Conservation (phyloP, 1,284 basidiomycete genomes). For the Malassezia psittaci region DNA sequence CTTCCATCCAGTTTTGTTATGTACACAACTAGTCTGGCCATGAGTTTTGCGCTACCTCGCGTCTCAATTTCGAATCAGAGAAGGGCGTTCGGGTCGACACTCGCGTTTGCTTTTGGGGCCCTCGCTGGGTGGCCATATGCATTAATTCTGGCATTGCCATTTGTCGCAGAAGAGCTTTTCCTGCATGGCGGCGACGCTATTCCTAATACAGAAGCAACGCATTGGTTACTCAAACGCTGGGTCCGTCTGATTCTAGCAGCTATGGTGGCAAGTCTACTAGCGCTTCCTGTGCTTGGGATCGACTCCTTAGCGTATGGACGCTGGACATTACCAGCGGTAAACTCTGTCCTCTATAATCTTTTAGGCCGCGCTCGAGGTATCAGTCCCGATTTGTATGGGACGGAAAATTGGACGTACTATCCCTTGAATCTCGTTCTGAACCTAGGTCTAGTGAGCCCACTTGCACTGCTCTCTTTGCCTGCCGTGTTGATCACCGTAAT, state of each 20-base stretch:
- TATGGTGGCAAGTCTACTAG: constrained; percentile 59
- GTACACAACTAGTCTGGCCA: constrained; percentile 76
- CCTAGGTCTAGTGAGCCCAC: constrained; percentile 74
- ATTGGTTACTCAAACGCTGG: constrained; percentile 51
- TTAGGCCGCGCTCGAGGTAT: constrained; percentile 57
- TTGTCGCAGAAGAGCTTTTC: constrained; percentile 81
- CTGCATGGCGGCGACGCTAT: constrained; percentile 55
- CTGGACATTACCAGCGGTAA: constrained; percentile 71
- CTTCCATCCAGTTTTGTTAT: constrained; percentile 86
- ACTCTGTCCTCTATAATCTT: constrained; percentile 87
- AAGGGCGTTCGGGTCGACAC: constrained; percentile 54
- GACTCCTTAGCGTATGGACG: constrained; percentile 82
- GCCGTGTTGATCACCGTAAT: constrained; percentile 65
- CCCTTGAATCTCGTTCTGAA: constrained; percentile 61
- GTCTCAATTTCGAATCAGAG: constrained; percentile 43
- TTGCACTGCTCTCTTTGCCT: constrained; percentile 58
- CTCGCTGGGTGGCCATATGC: constrained; percentile 95
- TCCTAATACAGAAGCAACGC: background rate
- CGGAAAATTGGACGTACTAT: constrained; percentile 60
- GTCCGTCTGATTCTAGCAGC: constrained; percentile 58
- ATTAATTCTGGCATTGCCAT: constrained; percentile 72
- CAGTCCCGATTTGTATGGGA: constrained; percentile 83
- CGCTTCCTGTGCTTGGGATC: constrained; percentile 47
- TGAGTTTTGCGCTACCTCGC: constrained; percentile 64
- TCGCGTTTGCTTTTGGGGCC: constrained; percentile 69